A percentile compares a stretch with the other conserved stretches of the same genome.
These are phyloP conservation scores for Filobasidium uniguttulatum DNA, from an alignment of 1,284 basidiomycete species.

Conservation along the genomic window DNA sequence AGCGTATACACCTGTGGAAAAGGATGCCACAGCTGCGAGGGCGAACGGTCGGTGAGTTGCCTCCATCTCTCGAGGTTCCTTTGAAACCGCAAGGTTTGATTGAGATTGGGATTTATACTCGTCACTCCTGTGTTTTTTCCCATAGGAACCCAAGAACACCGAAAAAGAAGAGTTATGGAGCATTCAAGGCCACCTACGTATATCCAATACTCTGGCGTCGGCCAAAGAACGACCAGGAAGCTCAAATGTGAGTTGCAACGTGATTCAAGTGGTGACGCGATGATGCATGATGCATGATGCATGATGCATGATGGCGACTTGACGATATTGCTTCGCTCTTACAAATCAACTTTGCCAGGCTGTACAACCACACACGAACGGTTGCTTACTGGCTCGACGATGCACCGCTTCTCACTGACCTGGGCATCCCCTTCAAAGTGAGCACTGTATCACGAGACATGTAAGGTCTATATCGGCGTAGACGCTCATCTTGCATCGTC, in stretches of 20 bases:
- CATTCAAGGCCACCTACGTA: constrained; percentile 28
- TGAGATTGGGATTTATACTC: too few species aligned
- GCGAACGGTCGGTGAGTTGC: too few species aligned
- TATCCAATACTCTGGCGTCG: constrained; percentile 24
- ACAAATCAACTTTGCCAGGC: constrained; percentile 15
- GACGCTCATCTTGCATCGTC: neutral
- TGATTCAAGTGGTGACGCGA: constrained; percentile 1
- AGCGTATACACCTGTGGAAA: too few species aligned
- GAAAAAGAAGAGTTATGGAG: constrained; percentile 26
- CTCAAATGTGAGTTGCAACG: constrained; percentile 28
- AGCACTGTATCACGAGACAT: constrained; percentile 9
- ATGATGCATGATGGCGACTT: too few species aligned
- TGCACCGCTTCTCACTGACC: constrained; percentile 32
- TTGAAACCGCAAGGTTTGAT: too few species aligned
- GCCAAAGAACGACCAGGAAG: constrained; percentile 29
- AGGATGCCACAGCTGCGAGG: too few species aligned
- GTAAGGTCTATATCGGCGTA: too few species aligned
- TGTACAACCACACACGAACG: constrained; percentile 36
- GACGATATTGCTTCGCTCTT: constrained; percentile 8
- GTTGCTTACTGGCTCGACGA: constrained; percentile 37
- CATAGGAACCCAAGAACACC: neutral
- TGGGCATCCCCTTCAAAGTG: constrained; percentile 35
- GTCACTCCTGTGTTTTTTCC: too few species aligned
- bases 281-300: neutral
- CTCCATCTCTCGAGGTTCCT: too few species aligned